A percentile compares a stretch with the other conserved stretches of the same genome.
phyloP scores from a whole-genome alignment of 805 yeast genomes.

The Myxozyma geophila region DNA sequence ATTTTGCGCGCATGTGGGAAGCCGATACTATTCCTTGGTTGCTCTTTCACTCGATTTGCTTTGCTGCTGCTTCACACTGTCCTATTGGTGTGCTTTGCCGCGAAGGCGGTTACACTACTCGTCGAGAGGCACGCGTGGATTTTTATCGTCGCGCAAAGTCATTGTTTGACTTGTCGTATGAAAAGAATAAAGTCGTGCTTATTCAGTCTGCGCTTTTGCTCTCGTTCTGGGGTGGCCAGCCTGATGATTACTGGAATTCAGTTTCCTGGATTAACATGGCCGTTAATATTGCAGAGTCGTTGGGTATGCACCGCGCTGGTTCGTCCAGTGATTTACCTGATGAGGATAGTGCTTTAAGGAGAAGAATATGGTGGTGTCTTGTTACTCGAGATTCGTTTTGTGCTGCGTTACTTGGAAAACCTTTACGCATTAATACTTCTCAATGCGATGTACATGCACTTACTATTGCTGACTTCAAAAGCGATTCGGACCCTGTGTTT shows the following conservation, averaged over 20 bases:
- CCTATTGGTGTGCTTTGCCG: slow-evolving; percentile 2
- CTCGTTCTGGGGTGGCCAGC: slow-evolving; percentile 31
- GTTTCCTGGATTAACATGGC: slow-evolving; percentile 27
- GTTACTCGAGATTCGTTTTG: slow-evolving; percentile 30
- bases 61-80: slow-evolving; percentile 24
- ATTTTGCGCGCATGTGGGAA: slow-evolving; percentile 7
- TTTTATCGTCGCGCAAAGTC: slow-evolving; percentile 27
- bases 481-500: slow-evolving; percentile 12
- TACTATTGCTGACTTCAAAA: slow-evolving; percentile 15
- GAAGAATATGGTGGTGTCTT: slow-evolving; percentile 21
- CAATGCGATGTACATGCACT: slow-evolving; percentile 20
- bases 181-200: slow-evolving; percentile 21
- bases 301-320: slow-evolving; percentile 19
- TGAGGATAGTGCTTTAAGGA: slow-evolving; percentile 13
- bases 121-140: slow-evolving; percentile 27
- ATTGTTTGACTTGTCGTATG: slow-evolving; percentile 27
- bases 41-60: slow-evolving; percentile 25
- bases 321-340: slow-evolving; percentile 9
- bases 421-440: slow-evolving; percentile 22
- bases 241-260: slow-evolving; percentile 29
- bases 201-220: slow-evolving; percentile 20
- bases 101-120: not conserved
- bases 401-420: slow-evolving; percentile 29
- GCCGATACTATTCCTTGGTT: slow-evolving; percentile 17
- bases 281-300: slow-evolving; percentile 30